A percentile compares a stretch with the other conserved stretches of the same genome.
Conservation (phyloP, 2,329 filamentous ascomycete species). For the Hirsutella rhossiliensis region DNA sequence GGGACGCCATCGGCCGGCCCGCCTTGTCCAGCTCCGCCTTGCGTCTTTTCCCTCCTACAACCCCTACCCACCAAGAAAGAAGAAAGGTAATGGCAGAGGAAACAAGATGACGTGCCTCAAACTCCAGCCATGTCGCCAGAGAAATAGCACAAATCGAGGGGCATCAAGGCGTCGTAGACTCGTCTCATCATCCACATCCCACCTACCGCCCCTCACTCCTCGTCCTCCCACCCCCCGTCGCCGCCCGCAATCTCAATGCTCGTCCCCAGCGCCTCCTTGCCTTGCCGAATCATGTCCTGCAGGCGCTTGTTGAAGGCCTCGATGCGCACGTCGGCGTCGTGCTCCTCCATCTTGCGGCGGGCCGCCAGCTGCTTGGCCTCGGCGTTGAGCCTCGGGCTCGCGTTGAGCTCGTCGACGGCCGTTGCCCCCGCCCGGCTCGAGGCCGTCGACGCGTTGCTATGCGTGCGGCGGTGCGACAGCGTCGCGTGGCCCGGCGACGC, state of each 20-base stretch:
- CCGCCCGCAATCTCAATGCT: slow-evolving; percentile 50
- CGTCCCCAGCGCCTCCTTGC: slow-evolving; percentile 72
- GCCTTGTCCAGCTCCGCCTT: no score
- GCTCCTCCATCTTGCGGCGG: slow-evolving; percentile 60
- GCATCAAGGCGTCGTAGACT: neutral
- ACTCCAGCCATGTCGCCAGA: no score
- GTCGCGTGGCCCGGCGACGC: slow-evolving; percentile 7
- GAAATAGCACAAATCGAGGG: neutral
- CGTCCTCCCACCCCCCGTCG: slow-evolving; percentile 27
- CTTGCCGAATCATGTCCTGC: slow-evolving; percentile 79
- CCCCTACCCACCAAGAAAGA: no score
- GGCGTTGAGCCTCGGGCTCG: slow-evolving; percentile 39
- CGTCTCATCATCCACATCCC: neutral
- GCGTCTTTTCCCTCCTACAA: no score
- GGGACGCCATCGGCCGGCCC: no score
- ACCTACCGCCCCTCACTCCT: neutral
- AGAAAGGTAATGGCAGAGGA: no score
- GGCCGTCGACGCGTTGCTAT: slow-evolving; percentile 31
- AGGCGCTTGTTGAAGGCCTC: slow-evolving; percentile 68
- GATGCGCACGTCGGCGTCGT: slow-evolving; percentile 68
- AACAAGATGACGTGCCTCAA: no score
- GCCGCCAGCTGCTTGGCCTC: slow-evolving; percentile 67
- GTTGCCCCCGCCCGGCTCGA: slow-evolving; percentile 17
- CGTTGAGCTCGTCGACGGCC: slow-evolving; percentile 7
- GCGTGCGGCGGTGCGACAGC: slow-evolving; percentile 26